Base-by-base conservation (phyloP, 2,329 filamentous ascomycete species). In the Aspergillus sp. region DNA sequence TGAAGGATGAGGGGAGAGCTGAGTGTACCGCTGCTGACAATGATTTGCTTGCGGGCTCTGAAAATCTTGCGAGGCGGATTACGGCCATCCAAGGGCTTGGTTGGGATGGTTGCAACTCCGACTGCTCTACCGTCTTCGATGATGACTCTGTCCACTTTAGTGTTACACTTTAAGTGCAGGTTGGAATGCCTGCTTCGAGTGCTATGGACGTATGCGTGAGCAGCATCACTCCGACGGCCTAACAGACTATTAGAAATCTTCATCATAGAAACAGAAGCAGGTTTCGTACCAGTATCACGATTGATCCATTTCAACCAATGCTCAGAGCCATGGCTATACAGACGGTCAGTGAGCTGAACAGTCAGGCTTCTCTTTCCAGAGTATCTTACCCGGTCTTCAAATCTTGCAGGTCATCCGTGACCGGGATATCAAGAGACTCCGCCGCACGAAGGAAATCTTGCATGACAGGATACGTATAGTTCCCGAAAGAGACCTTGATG, bases 281-380 rank as follows among this genome's bases (percentile, higher is more conserved):
- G 17, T 13, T 3, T 1, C 32, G 35, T 80, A 81, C 50, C 80
- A 25, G 67, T 70, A 43, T 72, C 70, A 43, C 74, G 78, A 60
- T 90, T 90, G 68, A 90, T 90, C 86, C 86, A 90, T 69, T 90
- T 90, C 48, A 90, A 72, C 86, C 86, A 90, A 55, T 90, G 86
- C 69, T 90, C 85, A 41, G 85, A 86, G 53, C 86, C 86, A 50
- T 83, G 81, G 12, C 65, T 68, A 25, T 30, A 25, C 35, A 10
- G 1, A 15, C 15, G 2, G 7, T n/a, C 4, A 9, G 5, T 51
- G 35, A 51, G 46, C 25, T 5, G 19, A 3, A 3, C 12, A 5
- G 5, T 6, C 27, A 35, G 12, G 4, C 6, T 9, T 33, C 15
- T 0, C 9, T 15, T 3, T 33, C 5, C 5, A 5, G 23, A 19